Evolutionary conservation across 2,329 filamentous ascomycete genomes (phyloP), one percentile per base, ranked within the genome.

Genomic region (Cladosporium sp.): DNA sequence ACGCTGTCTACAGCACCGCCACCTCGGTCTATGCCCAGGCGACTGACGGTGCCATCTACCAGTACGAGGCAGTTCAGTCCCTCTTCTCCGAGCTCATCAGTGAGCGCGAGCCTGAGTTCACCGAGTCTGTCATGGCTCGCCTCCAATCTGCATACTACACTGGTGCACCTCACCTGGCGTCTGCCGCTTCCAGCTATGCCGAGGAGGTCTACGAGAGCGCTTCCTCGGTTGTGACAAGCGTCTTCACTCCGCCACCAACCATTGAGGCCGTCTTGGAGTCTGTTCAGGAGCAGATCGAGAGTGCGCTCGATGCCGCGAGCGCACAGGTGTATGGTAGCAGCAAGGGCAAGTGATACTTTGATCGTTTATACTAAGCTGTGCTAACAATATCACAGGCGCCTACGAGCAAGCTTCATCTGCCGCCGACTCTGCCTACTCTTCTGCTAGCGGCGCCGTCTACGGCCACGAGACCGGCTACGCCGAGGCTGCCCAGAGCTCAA

Each of bases 61-160:
- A 92, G 72, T 93, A 92, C 71, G 85, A 86, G 5, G 87, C 87
- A 30, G 85, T 96, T 5, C 88, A 89, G 74, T 86, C 85, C 14
- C 84, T 95, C 1, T 84, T 96, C 15, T 90, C 90, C 1, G 92
- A 96, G 77, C 82, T 96, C 1, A 82, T 96, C 15, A 80, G 85
- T 49, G 92, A 91, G 63, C 92, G 90, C 76, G 92, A 96, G 75
- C 89, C 91, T 0, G 87, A 88, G 15, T 96, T 92, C 73, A 93
- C 90, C 0, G 91, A 96, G 74, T 93, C 90, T 67, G 90, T 94
- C 3, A 87, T 92, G 78, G 87, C 82, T 62, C 86, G 90, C 61
- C 83, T 96, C 14, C 86, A 87, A 65, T 88, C 86, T 3, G 90
- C 88, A 0, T 95, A 94, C 73, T 86, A 87, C 28, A 91, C 88